These are phyloP conservation scores for Xylaria castorea DNA, from an alignment of 495 filamentous ascomycete genomes.

Conservation along the genomic window DNA sequence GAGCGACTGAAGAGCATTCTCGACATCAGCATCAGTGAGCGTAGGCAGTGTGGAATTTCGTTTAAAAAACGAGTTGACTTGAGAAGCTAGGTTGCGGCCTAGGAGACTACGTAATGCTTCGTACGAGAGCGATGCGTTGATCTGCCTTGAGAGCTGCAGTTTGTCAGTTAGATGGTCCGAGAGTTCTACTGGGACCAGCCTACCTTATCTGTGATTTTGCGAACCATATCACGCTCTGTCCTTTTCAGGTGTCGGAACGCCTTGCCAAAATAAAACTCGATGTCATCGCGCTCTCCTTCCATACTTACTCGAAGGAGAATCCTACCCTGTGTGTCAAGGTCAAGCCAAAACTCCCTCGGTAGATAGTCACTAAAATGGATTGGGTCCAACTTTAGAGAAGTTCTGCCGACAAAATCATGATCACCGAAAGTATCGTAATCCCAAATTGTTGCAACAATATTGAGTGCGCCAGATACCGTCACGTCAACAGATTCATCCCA, in stretches of 20 bases:
- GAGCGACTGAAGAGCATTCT: conserved; percentile 83
- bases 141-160: conserved; percentile 85
- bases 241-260: conserved; percentile 93
- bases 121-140: conserved; percentile 85
- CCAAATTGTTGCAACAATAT: conserved; percentile 97
- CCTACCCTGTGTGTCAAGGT: conserved; percentile 93
- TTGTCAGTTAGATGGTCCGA: conserved; percentile 31
- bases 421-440: conserved; percentile 98
- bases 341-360: conserved; percentile 95
- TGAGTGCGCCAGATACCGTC: conserved; percentile 86
- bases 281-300: conserved; percentile 98
- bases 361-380: conserved; percentile 94
- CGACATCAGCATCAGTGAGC: conserved; percentile 74
- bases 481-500: conserved; percentile 99
- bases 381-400: conserved; percentile 93
- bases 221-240: conserved; percentile 96
- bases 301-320: conserved; percentile 91
- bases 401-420: conserved; percentile 95
- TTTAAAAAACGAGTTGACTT: conserved; percentile 79
- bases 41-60: conserved; percentile 59
- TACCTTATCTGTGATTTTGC: conserved; percentile 97
- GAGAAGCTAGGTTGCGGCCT: conserved; percentile 75
- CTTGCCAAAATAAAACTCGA: conserved; percentile 98
- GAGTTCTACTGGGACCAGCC: conserved; percentile 28
- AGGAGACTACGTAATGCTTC: conserved; percentile 78